Percentiles rank a stretch among this genome's conserved stretches.
phyloP scores from a whole-genome alignment of 2,329 filamentous ascomycete genomes.

The Microdochium bolleyi region DNA sequence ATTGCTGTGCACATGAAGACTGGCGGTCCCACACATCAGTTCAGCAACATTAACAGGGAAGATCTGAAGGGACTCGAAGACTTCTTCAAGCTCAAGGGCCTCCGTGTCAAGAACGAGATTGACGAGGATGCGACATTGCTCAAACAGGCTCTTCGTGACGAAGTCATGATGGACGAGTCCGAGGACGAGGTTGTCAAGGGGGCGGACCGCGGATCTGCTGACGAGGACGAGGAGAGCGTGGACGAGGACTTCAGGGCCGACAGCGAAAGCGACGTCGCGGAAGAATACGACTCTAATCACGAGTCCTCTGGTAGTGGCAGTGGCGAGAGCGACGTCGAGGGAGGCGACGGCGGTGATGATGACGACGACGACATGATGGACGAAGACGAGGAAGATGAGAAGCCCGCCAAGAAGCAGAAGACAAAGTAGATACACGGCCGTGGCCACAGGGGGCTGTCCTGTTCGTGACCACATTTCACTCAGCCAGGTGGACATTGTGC shows the following conservation, averaged over 20 bases:
- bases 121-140: constrained; percentile 81
- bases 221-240: constrained; percentile 90
- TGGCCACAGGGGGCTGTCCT: too few relatives aligned
- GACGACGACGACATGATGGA: constrained; percentile 42
- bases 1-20: constrained; percentile 89
- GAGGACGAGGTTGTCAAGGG: constrained; percentile 73
- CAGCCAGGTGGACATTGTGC: too few relatives aligned
- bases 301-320: constrained; percentile 72
- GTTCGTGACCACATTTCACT: too few relatives aligned
- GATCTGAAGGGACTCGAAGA: constrained; percentile 94
- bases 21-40: constrained; percentile 82
- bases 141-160: constrained; percentile 74
- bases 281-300: constrained; percentile 89
- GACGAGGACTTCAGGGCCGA: constrained; percentile 95
- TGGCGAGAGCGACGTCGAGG: constrained; percentile 53
- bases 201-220: constrained; percentile 79
- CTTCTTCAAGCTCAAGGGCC: constrained; percentile 93
- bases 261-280: constrained; percentile 89
- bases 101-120: constrained; percentile 98
- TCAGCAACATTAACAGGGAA: constrained; percentile 98
- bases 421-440: constrained; percentile 1
- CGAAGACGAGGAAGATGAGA: constrained; percentile 22
- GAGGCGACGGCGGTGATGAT: constrained; percentile 37
- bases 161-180: constrained; percentile 75
- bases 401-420: constrained; percentile 2